A percentile compares a stretch with the other conserved stretches of the same genome.
phyloP scores from a whole-genome alignment of 1,139 yeast species.

The Saccharomycopsis crataegensis region DNA sequence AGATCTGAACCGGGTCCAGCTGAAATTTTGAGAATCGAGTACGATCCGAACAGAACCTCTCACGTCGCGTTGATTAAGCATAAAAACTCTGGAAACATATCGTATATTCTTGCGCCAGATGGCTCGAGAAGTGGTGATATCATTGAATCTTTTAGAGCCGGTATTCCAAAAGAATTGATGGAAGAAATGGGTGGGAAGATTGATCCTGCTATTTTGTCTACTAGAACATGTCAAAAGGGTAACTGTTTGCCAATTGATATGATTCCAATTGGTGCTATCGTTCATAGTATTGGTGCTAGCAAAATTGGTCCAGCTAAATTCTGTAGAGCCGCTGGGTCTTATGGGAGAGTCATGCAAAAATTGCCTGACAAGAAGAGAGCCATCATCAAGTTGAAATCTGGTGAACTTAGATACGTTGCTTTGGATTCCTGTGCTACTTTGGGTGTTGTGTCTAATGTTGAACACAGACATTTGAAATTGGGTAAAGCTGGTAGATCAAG shows the following conservation, averaged over 20 bases:
- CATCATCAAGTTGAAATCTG: constrained; percentile 74
- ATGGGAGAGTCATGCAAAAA: constrained; percentile 82
- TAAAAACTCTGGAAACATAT: constrained; percentile 49
- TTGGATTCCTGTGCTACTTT: constrained; percentile 88
- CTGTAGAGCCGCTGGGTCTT: constrained; percentile 92
- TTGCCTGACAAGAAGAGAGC: constrained; percentile 66
- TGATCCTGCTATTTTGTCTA: constrained; percentile 86
- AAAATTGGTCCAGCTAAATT: constrained; percentile 80
- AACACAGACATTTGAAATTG: constrained; percentile 79
- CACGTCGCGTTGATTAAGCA: constrained; percentile 85
- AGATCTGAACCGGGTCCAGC: constrained; percentile 67
- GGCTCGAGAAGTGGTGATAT: constrained; percentile 90
- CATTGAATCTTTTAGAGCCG: constrained; percentile 82
- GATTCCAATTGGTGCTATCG: constrained; percentile 89
- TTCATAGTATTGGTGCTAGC: constrained; percentile 80
- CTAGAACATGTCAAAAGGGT: constrained; percentile 86
- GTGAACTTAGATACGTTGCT: constrained; percentile 88
- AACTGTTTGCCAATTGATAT: constrained; percentile 86
- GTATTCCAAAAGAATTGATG: constrained; percentile 73
- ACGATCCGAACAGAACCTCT: constrained; percentile 91
- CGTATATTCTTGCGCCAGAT: constrained; percentile 85
- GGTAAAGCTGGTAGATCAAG: constrained; percentile 98
- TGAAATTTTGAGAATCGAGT: constrained; percentile 80
- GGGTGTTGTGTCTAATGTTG: constrained; percentile 92
- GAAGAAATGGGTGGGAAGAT: constrained; percentile 81